Evolutionary conservation across 225 moss, liverwort and hornwort species (phyloP).

Genomic region (Lunularia cruciata): DNA sequence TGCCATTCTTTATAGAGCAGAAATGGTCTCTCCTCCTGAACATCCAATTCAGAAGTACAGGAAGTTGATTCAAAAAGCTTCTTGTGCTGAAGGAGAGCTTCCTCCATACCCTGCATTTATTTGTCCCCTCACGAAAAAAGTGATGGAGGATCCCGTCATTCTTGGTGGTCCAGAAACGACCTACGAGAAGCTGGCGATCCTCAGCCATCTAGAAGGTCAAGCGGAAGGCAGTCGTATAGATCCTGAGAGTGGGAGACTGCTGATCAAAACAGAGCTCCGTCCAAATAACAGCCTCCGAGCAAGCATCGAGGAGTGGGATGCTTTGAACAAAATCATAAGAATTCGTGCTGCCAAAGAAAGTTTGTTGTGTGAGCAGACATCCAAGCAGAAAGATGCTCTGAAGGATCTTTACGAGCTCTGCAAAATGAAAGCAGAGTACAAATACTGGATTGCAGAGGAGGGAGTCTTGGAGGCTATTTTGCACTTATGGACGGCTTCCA

Average conservation of each 20-base stretch:
- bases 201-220: slow-evolving; percentile 30
- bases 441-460: slow-evolving; percentile 45
- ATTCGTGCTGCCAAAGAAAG: slow-evolving; percentile 39
- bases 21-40: slow-evolving; percentile 24
- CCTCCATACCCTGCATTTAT: slow-evolving; percentile 35
- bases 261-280: slow-evolving; percentile 31
- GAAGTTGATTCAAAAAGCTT: slow-evolving; percentile 1
- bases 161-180: slow-evolving; percentile 32
- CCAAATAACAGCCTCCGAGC: slow-evolving; percentile 40
- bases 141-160: slow-evolving; percentile 49
- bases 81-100: slow-evolving; percentile 18
- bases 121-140: slow-evolving; percentile 36
- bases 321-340: slow-evolving; percentile 34
- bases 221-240: slow-evolving; percentile 21
- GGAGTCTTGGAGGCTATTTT: slow-evolving; percentile 36
- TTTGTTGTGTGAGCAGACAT: slow-evolving; percentile 25
- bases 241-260: slow-evolving; percentile 36
- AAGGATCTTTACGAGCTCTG: slow-evolving; percentile 27
- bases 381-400: slow-evolving; percentile 32
- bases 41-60: slow-evolving; percentile 18
- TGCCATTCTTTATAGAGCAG: slow-evolving; percentile 39
- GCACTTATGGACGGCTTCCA: slow-evolving; percentile 20
- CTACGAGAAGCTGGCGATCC: slow-evolving; percentile 38
- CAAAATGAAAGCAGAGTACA: slow-evolving; percentile 33
- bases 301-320: slow-evolving; percentile 49